Evolutionary conservation across 2,329 filamentous ascomycete species (phyloP).

Genomic region (Ophiosphaerella herpotricha): DNA sequence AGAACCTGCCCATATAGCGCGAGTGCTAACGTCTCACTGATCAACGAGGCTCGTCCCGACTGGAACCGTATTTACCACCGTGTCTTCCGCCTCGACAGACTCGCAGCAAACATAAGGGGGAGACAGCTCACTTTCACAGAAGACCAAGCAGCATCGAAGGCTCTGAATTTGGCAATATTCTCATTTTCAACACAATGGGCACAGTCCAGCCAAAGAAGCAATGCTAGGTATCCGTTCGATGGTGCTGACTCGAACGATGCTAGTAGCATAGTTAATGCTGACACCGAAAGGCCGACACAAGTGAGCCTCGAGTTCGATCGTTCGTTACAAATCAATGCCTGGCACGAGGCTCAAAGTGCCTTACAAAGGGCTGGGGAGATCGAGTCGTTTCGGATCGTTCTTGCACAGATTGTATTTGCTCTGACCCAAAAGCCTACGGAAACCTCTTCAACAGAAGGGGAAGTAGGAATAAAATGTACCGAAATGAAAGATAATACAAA

Average conservation of each 20-base stretch:
- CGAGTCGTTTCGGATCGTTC: conserved; percentile 53
- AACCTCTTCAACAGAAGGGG: conserved; percentile 1
- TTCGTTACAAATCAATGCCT: conserved; percentile 46
- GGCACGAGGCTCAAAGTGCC: conserved; percentile 50
- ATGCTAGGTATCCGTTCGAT: conserved; percentile 35
- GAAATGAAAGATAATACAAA: background rate
- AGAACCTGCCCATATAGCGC: conserved; percentile 57
- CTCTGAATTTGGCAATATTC: conserved; percentile 56
- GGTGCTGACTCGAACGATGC: background rate
- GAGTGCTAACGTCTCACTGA: conserved; percentile 29
- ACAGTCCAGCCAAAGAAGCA: conserved; percentile 33
- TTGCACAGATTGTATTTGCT: conserved; percentile 54
- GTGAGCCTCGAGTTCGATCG: conserved; percentile 39
- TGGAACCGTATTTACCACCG: conserved; percentile 60
- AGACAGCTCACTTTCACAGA: conserved; percentile 49
- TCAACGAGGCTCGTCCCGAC: conserved; percentile 45
- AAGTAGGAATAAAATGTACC: background rate
- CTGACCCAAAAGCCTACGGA: conserved; percentile 49
- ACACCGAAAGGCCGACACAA: conserved; percentile 1
- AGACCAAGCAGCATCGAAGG: conserved; percentile 52
- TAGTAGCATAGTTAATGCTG: background rate
- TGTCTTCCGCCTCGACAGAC: conserved; percentile 55
- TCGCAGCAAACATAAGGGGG: conserved; percentile 48
- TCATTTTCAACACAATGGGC: conserved; percentile 60
- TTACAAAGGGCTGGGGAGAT: conserved; percentile 46